A percentile compares a stretch with the other conserved stretches of the same genome.
phyloP scores from a whole-genome alignment of 306 rosid species.

The Sphenostylis stenocarpa region DNA sequence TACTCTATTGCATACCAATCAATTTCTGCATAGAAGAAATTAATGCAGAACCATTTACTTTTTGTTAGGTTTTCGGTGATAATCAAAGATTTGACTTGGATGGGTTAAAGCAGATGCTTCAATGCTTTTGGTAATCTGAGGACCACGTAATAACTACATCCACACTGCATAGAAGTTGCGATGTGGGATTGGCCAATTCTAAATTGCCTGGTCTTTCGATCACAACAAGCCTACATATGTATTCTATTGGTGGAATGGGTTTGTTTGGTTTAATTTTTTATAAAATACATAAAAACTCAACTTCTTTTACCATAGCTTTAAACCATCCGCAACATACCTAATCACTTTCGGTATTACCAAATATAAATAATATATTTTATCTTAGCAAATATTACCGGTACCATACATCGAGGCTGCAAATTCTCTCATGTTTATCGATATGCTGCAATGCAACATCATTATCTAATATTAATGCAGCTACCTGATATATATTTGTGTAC shows the following conservation, averaged over 20 bases:
- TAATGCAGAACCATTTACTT: background rate
- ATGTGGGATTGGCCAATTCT: background rate
- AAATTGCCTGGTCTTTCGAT: conserved; percentile 23
- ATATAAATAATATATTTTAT: background rate
- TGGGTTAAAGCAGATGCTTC: conserved; percentile 7
- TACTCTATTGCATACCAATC: background rate
- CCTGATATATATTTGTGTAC: background rate
- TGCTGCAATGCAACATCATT: background rate
- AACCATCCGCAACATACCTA: background rate
- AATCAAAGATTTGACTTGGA: conserved; percentile 12
- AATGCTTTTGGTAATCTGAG: conserved; percentile 24
- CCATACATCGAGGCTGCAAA: background rate
- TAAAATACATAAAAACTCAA: background rate
- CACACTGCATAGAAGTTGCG: conserved; percentile 11
- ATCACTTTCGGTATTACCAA: background rate
- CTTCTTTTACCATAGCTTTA: background rate
- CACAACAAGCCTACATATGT: background rate
- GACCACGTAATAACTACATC: conserved; percentile 27
- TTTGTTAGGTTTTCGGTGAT: conserved; percentile 16
- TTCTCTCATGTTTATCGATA: background rate
- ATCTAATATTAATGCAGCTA: background rate
- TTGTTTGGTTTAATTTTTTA: background rate
- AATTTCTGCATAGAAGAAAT: background rate
- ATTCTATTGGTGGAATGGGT: background rate
- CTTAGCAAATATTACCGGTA: background rate